These are phyloP conservation scores for Solanum pennellii DNA, from an alignment of 257 asterid species.

Conservation along the genomic window DNA sequence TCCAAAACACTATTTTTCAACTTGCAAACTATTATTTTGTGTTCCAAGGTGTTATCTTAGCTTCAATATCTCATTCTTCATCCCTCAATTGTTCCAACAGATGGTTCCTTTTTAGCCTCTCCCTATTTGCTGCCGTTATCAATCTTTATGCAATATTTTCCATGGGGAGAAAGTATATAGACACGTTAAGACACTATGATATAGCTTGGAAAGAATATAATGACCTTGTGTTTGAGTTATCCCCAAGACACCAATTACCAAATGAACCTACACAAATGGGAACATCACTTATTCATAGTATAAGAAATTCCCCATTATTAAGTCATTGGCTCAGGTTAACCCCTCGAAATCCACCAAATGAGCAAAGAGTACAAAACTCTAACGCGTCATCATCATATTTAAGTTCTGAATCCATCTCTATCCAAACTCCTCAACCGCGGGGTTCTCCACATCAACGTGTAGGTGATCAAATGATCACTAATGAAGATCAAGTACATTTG, in stretches of 20 bases:
- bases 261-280: not conserved
- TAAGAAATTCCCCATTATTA: not conserved
- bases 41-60: constrained; percentile 14
- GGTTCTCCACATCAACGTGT: not conserved
- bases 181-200: not conserved
- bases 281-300: not conserved
- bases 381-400: not conserved
- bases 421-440: not conserved
- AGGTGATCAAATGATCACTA: not conserved
- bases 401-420: not conserved
- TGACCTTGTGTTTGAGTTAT: not conserved
- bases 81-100: not conserved
- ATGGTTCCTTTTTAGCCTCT: constrained; percentile 5
- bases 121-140: constrained; percentile 10
- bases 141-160: constrained; percentile 7
- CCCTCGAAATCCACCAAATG: not conserved
- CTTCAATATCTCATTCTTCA: constrained; percentile 1
- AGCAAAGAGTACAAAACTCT: not conserved
- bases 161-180: constrained; percentile 1
- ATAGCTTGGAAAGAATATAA: constrained; percentile 3
- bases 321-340: not conserved
- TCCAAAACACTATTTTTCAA: constrained; percentile 10
- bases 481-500: not conserved
- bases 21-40: constrained; percentile 20
- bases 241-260: not conserved